Base-by-base conservation (phyloP, 108 stramenopile genomes). In the Stephanodiscus minutulus region DNA sequence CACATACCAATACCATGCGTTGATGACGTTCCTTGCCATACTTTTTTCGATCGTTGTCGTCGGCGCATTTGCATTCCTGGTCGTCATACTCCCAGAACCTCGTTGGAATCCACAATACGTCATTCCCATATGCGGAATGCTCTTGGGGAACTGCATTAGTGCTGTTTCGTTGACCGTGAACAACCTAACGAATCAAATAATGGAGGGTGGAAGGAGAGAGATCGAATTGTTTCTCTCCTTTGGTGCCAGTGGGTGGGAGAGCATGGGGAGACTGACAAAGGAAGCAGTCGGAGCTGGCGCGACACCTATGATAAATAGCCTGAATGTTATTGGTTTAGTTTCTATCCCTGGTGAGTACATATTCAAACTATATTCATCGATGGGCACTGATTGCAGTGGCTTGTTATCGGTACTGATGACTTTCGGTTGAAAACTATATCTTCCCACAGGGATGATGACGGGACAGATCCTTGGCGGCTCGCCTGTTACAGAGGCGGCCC, bases 391-490 rank as follows among this genome's bases (percentile, higher is more conserved):
- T 24, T 13, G 6, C 29, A 10, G 3, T 22, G 13, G 5, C 24
- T 12, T 33, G 24, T 60, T 2, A 12, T 33, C 18, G 15, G 25
- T 31, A 13, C 24, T 24, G 7, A 22, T 17, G 9, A 28, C 29
- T 35, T 71, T 39, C 35, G n/a, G 7, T 43, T 52, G 22, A 20
- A 10, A 12, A 27, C 24, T 0, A 28, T 15, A 44, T 2, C 43
- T 17, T 12, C 25, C n/a, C 24, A 59, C 47, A 68, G 67, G 74
- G 10, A 97, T 97, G 95, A 97, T 97, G 97, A 96, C 95, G 1
- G 95, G 97, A 20, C 97, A 97, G 63, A 90, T 96, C 28, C 74
- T 97, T 27, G 92, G 92, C 2, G 95, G 97, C 27, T 76, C 85
- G 17, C 62, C 89, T 5, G 87, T 90, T 11, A 80, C 75, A 11